phyloP scores from a whole-genome alignment of 495 filamentous ascomycete genomes.

The Podospora anserina region DNA sequence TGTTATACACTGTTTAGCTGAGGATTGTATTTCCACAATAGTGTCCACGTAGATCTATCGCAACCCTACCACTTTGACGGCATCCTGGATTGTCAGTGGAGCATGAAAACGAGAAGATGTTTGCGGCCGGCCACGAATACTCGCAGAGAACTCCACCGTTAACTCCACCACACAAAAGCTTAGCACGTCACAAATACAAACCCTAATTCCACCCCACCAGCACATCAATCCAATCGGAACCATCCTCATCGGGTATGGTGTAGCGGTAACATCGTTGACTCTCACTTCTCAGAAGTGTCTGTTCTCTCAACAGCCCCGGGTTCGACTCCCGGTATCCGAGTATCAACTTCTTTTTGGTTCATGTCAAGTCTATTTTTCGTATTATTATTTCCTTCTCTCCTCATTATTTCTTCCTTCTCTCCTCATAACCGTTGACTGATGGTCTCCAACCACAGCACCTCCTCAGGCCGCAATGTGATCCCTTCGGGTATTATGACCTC shows the following conservation, averaged over 20 bases:
- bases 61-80: too few relatives aligned
- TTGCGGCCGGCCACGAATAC: too few relatives aligned
- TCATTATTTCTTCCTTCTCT: background rate
- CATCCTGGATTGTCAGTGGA: too few relatives aligned
- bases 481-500: constrained; percentile 21
- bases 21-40: too few relatives aligned
- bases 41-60: too few relatives aligned
- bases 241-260: constrained; percentile 8
- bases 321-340: constrained; percentile 12
- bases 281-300: constrained; percentile 5
- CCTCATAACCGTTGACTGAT: constrained; percentile 18
- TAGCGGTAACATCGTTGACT: constrained; percentile 12
- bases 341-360: constrained; percentile 3
- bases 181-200: background rate
- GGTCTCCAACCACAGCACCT: constrained; percentile 23
- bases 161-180: background rate
- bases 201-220: background rate
- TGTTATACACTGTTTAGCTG: too few relatives aligned
- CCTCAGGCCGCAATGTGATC: constrained; percentile 20
- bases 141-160: background rate
- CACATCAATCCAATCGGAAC: background rate
- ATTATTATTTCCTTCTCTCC: background rate
- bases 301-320: constrained; percentile 9
- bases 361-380: background rate
- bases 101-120: too few relatives aligned